Evolutionary conservation across 768 basidiomycete genomes (phyloP).

Genomic region (Pleurotus pulmonarius): DNA sequence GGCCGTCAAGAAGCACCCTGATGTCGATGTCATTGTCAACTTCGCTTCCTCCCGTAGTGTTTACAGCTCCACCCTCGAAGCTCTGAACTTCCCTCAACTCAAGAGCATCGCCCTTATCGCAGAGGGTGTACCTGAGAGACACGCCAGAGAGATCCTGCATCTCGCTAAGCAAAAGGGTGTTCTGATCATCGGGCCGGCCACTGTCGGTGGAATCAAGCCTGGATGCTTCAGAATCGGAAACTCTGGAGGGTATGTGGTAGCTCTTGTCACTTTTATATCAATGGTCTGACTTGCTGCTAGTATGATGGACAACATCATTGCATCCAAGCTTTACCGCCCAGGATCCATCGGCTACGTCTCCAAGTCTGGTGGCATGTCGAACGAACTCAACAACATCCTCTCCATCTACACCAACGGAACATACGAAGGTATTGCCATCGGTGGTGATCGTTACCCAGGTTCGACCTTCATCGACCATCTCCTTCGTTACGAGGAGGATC

Average conservation of each 20-base stretch:
- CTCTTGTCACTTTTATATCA: not conserved
- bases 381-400: constrained; percentile 99
- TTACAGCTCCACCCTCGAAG: constrained; percentile 92
- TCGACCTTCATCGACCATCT: constrained; percentile 99
- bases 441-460: constrained; percentile 98
- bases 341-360: constrained; percentile 99
- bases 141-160: constrained; percentile 94
- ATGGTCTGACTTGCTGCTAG: constrained; percentile 28
- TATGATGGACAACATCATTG: constrained; percentile 99
- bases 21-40: constrained; percentile 98
- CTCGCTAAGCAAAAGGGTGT: constrained; percentile 82
- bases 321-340: constrained; percentile 96
- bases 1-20: constrained; percentile 90
- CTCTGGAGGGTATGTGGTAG: constrained; percentile 77
- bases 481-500: constrained; percentile 94
- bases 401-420: constrained; percentile 95
- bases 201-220: constrained; percentile 99
- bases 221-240: constrained; percentile 99
- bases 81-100: constrained; percentile 59
- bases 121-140: constrained; percentile 97
- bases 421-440: constrained; percentile 99
- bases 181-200: constrained; percentile 92
- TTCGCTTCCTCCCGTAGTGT: constrained; percentile 94
- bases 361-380: constrained; percentile 99
- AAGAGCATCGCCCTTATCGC: constrained; percentile 87